These are phyloP conservation scores for Diaporthe capsici DNA, from an alignment of 2,329 filamentous ascomycete genomes.

Conservation along the genomic window DNA sequence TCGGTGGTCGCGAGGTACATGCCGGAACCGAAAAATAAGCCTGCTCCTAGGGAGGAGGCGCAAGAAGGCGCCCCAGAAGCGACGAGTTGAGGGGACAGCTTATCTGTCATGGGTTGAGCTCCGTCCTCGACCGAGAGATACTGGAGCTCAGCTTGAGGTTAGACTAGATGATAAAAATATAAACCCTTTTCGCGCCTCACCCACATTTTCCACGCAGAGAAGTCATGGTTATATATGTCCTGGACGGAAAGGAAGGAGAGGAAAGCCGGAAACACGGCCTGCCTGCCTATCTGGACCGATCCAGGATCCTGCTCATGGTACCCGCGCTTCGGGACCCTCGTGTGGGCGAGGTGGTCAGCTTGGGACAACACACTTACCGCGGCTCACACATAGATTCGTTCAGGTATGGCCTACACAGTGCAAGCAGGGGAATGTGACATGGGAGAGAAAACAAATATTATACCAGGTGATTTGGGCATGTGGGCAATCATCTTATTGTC, in stretches of 20 bases:
- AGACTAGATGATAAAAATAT: background rate
- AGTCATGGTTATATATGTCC: background rate
- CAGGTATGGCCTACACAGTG: too few species aligned
- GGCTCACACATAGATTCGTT: too few species aligned
- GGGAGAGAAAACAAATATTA: too few species aligned
- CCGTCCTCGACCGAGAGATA: background rate
- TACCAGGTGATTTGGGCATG: too few species aligned
- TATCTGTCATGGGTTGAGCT: background rate
- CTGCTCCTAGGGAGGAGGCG: background rate
- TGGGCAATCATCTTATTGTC: too few species aligned
- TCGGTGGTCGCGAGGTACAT: constrained; percentile 51
- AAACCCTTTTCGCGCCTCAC: background rate
- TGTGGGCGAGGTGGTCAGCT: background rate
- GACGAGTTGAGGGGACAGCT: background rate
- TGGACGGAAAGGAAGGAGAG: too few species aligned
- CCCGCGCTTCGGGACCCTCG: background rate
- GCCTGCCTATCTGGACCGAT: background rate
- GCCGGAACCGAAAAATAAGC: constrained; percentile 52
- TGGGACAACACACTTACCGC: too few species aligned
- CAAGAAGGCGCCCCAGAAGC: background rate
- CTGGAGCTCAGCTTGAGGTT: background rate
- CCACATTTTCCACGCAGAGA: background rate
- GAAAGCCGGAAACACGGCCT: background rate
- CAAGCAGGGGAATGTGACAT: too few species aligned
- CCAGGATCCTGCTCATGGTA: background rate